These are phyloP conservation scores for Puccinia triticina DNA, from an alignment of 1,284 basidiomycete genomes.

Conservation along the genomic window DNA sequence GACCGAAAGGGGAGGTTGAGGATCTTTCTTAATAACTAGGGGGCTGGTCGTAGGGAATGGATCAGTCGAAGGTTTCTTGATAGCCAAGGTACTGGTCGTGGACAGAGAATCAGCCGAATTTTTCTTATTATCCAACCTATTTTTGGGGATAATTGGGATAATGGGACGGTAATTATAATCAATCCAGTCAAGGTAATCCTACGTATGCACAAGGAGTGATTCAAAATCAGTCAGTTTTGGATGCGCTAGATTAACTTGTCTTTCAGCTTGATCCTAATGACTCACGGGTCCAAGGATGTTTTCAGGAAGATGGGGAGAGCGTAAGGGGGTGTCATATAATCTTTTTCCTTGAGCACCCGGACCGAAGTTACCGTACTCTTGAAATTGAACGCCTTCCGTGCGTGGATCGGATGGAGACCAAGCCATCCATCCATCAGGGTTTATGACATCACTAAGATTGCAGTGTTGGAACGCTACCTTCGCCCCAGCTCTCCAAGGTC, in stretches of 20 bases:
- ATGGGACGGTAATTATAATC: slow-evolving; percentile 19
- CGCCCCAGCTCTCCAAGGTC: slow-evolving; percentile 34
- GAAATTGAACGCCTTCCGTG: slow-evolving; percentile 16
- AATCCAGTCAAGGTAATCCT: slow-evolving; percentile 23
- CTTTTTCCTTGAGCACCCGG: slow-evolving; percentile 13
- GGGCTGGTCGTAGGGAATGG: not conserved
- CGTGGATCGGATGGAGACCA: slow-evolving; percentile 19
- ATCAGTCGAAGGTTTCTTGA: not conserved
- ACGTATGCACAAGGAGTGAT: not conserved
- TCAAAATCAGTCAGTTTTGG: not conserved
- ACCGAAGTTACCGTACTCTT: slow-evolving; percentile 38
- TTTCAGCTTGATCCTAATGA: not conserved
- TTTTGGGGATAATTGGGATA: not conserved
- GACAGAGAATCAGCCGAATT: not conserved
- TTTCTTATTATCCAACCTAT: not conserved
- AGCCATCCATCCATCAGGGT: slow-evolving; percentile 36
- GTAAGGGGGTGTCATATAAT: not conserved
- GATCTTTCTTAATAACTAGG: not conserved
- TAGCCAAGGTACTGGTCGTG: not conserved
- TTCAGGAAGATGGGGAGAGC: slow-evolving; percentile 13
- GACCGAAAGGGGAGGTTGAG: not conserved
- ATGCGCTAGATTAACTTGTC: not conserved
- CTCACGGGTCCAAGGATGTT: slow-evolving; percentile 27
- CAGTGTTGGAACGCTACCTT: slow-evolving; percentile 27
- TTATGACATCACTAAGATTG: slow-evolving; percentile 31